Evolutionary conservation across 2,329 filamentous ascomycete genomes (phyloP).

Genomic region (Rutstroemia sp.): DNA sequence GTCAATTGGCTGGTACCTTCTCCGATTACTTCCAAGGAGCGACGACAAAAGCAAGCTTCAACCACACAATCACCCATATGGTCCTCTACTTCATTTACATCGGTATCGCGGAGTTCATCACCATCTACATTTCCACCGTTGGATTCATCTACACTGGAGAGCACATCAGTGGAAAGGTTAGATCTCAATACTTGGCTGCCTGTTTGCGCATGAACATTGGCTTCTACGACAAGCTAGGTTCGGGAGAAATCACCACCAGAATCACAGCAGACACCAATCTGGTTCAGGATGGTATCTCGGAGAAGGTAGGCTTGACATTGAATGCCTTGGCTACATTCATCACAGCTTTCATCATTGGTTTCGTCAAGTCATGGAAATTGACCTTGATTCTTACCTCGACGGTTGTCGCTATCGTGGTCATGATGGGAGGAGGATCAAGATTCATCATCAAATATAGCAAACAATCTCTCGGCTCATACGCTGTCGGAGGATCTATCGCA

Average conservation of each 20-base stretch:
- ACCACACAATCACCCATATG: constrained; percentile 48
- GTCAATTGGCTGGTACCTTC: constrained; percentile 66
- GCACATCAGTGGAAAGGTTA: constrained; percentile 70
- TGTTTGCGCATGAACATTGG: constrained; percentile 85
- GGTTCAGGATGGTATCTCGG: constrained; percentile 87
- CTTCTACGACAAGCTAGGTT: constrained; percentile 87
- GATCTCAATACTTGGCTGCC: constrained; percentile 75
- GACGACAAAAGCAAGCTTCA: constrained; percentile 48
- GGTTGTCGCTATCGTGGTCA: constrained; percentile 68
- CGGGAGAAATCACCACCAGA: constrained; percentile 87
- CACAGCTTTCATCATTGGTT: constrained; percentile 83
- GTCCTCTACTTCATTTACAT: constrained; percentile 84
- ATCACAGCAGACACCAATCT: constrained; percentile 93
- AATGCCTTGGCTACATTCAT: constrained; percentile 75
- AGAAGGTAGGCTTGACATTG: constrained; percentile 76
- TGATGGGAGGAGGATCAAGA: constrained; percentile 65
- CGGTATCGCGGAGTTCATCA: constrained; percentile 70
- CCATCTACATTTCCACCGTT: constrained; percentile 72
- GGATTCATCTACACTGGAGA: constrained; percentile 87
- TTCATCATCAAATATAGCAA: constrained; percentile 80
- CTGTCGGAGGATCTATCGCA: constrained; percentile 76
- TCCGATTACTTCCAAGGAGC: constrained; percentile 46
- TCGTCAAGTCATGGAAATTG: constrained; percentile 86
- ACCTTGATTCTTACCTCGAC: constrained; percentile 81
- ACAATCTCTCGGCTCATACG: constrained; percentile 69